Evolutionary conservation across 768 basidiomycete species (phyloP).

Genomic region (Albatrellus ellisii): DNA sequence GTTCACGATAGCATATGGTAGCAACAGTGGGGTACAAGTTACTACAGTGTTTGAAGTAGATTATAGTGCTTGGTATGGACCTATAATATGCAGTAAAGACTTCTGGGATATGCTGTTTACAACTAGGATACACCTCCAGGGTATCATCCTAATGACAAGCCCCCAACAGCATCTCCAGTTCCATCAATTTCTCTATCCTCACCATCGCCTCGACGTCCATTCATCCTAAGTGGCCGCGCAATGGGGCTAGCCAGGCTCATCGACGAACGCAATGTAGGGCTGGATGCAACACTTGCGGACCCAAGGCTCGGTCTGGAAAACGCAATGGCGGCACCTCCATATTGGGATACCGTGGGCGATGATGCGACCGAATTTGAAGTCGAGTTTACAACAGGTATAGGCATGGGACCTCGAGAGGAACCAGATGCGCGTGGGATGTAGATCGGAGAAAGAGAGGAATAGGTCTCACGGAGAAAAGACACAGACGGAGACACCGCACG

Average conservation of each 20-base stretch:
- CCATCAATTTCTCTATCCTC: slow-evolving; percentile 68
- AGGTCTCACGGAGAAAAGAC: slow-evolving; percentile 50
- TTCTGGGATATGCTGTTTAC: neutral
- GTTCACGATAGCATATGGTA: no score
- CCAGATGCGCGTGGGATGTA: slow-evolving; percentile 35
- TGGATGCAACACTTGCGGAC: slow-evolving; percentile 46
- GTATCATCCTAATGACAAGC: slow-evolving; percentile 31
- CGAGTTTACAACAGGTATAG: slow-evolving; percentile 56
- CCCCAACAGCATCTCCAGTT: slow-evolving; percentile 64
- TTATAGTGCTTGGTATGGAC: no score
- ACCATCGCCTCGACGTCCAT: slow-evolving; percentile 30
- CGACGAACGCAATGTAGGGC: slow-evolving; percentile 60
- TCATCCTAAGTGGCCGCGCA: slow-evolving; percentile 49
- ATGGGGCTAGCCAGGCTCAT: slow-evolving; percentile 69
- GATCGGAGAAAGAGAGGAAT: slow-evolving; percentile 35
- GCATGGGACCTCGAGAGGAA: slow-evolving; percentile 32
- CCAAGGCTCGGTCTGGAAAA: slow-evolving; percentile 26
- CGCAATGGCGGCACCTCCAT: slow-evolving; percentile 30
- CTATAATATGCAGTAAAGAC: neutral
- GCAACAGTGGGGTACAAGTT: no score
- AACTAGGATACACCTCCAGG: neutral
- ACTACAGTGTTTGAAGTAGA: no score
- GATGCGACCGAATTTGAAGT: slow-evolving; percentile 51
- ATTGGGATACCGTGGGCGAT: slow-evolving; percentile 52
- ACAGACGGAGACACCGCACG: slow-evolving; percentile 76